Evolutionary conservation across 331 rosid species (phyloP).

Genomic region (Spiraea crenata): DNA sequence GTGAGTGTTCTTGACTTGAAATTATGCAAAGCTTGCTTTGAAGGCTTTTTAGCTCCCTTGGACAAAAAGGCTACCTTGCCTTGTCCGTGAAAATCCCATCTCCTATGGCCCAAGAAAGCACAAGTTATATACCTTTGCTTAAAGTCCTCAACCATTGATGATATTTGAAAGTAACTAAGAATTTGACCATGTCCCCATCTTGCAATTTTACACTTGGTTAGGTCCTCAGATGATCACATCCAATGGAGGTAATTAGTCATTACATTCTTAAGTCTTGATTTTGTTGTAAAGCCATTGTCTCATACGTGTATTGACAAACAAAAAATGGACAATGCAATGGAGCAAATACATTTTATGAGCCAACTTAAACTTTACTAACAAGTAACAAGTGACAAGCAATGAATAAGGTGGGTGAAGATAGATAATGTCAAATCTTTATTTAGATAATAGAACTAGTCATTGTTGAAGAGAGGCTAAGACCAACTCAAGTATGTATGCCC

Average conservation of each 20-base stretch:
- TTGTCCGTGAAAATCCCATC: constrained; percentile 13
- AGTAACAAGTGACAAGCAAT: too few relatives aligned
- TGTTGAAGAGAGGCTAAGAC: too few relatives aligned
- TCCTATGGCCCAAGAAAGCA: constrained; percentile 35
- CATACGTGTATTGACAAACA: neutral
- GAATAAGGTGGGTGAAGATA: too few relatives aligned
- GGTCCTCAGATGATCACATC: neutral
- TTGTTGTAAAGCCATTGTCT: neutral
- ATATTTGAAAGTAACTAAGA: neutral
- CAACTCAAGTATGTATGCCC: too few relatives aligned
- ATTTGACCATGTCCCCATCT: neutral
- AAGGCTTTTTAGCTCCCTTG: constrained; percentile 22
- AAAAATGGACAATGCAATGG: neutral
- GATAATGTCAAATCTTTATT: too few relatives aligned
- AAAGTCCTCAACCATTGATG: neutral
- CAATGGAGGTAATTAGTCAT: too few relatives aligned
- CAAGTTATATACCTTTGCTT: constrained; percentile 39
- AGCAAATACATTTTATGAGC: too few relatives aligned
- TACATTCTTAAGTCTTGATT: neutral
- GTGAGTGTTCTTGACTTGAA: neutral
- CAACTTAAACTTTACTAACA: too few relatives aligned
- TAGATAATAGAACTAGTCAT: too few relatives aligned
- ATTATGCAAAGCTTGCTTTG: neutral
- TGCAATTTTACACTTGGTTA: neutral
- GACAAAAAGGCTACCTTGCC: constrained; percentile 38